Conservation (phyloP, 495 filamentous ascomycete genomes). For the Tuber umbilicatum region DNA sequence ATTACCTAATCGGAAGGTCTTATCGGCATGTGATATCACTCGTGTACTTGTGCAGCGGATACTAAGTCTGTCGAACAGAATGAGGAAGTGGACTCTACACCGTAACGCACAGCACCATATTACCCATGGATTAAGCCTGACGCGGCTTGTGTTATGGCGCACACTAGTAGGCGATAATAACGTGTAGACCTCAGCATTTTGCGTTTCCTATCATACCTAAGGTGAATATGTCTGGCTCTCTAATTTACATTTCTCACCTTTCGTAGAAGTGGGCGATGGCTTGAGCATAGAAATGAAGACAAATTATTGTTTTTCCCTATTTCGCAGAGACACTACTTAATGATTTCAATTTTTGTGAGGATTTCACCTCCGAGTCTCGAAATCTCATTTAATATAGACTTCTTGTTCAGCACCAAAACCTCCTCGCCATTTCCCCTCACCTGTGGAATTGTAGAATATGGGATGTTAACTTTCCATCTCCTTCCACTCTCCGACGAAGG, state of each 20-base stretch:
- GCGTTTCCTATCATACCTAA: no score
- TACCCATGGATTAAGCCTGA: no score
- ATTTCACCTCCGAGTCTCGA: constrained; percentile 58
- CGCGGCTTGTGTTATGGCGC: no score
- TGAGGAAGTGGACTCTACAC: no score
- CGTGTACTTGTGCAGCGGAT: no score
- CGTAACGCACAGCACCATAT: no score
- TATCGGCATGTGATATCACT: not conserved
- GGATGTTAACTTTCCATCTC: constrained; percentile 39
- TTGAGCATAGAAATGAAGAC: not conserved
- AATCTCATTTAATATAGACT: constrained; percentile 75
- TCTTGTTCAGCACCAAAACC: constrained; percentile 54
- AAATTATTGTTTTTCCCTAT: not conserved
- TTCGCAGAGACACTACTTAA: constrained; percentile 19
- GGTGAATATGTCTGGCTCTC: no score
- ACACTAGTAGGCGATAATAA: no score
- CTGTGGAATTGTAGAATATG: constrained; percentile 37
- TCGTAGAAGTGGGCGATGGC: not conserved
- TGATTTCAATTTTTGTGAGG: constrained; percentile 52
- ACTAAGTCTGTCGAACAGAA: no score
- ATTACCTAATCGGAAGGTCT: not conserved
- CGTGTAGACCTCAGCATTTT: no score
- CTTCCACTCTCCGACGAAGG: constrained; percentile 47
- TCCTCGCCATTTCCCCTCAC: constrained; percentile 10
- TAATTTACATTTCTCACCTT: no score